A percentile compares a stretch with the other conserved stretches of the same genome.
phyloP scores from a whole-genome alignment of 2,329 filamentous ascomycete genomes.

The Xylaria sp. region DNA sequence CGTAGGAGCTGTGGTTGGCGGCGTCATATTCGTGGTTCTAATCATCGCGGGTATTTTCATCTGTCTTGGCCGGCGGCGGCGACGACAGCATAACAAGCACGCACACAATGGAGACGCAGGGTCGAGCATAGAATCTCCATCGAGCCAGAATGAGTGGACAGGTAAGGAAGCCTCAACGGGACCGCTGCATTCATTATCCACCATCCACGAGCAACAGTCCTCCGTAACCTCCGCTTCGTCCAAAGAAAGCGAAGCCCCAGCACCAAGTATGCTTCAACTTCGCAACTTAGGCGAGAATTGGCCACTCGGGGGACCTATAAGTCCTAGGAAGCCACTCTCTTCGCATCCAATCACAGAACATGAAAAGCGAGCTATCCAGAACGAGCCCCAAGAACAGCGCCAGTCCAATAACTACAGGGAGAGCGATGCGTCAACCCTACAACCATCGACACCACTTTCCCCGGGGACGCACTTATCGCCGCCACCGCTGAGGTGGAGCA shows the following conservation, averaged over 20 bases:
- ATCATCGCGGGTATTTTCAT: neutral
- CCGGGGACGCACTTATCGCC: constrained; percentile 31
- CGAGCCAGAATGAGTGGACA: constrained; percentile 10
- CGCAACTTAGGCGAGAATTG: constrained; percentile 44
- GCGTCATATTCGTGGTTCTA: constrained; percentile 9
- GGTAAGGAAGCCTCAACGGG: constrained; percentile 16
- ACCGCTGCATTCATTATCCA: constrained; percentile 37
- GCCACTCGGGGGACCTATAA: constrained; percentile 39
- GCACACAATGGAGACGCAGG: too few species aligned
- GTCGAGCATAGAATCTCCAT: neutral
- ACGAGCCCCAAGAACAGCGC: neutral
- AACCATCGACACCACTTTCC: constrained; percentile 29
- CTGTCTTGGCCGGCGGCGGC: constrained; percentile 8
- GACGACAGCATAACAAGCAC: constrained; percentile 1
- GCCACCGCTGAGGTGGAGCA: constrained; percentile 14
- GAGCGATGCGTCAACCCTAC: constrained; percentile 15
- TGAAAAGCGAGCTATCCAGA: constrained; percentile 38
- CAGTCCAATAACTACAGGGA: constrained; percentile 15
- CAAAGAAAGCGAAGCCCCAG: constrained; percentile 35
- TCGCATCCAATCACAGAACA: constrained; percentile 43
- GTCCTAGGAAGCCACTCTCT: constrained; percentile 41
- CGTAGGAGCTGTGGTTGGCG: constrained; percentile 24
- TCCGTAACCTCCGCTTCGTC: constrained; percentile 19
- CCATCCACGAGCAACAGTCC: constrained; percentile 40
- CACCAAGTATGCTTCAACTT: constrained; percentile 22